These are phyloP conservation scores for Crithidia bombi DNA, from an alignment of 208 protist species.

Conservation along the genomic window DNA sequence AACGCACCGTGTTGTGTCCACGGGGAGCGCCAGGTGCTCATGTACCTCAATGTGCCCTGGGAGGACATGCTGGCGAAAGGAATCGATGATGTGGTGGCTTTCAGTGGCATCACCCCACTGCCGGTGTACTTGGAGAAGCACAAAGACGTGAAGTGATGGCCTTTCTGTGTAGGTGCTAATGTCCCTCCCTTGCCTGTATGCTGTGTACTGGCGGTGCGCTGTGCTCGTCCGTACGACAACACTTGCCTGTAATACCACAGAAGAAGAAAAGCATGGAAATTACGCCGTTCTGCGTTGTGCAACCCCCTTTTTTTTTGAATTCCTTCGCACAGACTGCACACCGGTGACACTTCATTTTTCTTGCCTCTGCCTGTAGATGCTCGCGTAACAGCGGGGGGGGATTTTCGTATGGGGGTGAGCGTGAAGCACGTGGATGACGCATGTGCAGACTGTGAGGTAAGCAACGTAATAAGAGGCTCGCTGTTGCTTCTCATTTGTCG, in stretches of 20 bases:
- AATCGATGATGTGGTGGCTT: slow-evolving; percentile 51
- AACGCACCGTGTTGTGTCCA: slow-evolving; percentile 65
- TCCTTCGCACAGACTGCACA: no score
- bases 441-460: no score
- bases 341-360: no score
- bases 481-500: no score
- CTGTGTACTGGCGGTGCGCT: no score
- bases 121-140: slow-evolving; percentile 46
- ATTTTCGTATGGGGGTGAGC: no score
- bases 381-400: no score
- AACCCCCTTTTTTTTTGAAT: background rate
- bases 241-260: background rate
- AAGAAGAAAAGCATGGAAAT: background rate
- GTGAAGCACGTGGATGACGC: no score
- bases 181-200: background rate
- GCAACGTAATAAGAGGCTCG: no score
- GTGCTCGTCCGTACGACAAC: no score
- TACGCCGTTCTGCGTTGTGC: background rate
- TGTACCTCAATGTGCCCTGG: slow-evolving; percentile 78
- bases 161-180: background rate
- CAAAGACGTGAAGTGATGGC: background rate
- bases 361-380: no score
- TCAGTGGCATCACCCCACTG: slow-evolving; percentile 74
- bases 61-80: slow-evolving; percentile 70
- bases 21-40: slow-evolving; percentile 47